phyloP scores from a whole-genome alignment of 768 basidiomycete genomes.

The Suillus subalutaceus region DNA sequence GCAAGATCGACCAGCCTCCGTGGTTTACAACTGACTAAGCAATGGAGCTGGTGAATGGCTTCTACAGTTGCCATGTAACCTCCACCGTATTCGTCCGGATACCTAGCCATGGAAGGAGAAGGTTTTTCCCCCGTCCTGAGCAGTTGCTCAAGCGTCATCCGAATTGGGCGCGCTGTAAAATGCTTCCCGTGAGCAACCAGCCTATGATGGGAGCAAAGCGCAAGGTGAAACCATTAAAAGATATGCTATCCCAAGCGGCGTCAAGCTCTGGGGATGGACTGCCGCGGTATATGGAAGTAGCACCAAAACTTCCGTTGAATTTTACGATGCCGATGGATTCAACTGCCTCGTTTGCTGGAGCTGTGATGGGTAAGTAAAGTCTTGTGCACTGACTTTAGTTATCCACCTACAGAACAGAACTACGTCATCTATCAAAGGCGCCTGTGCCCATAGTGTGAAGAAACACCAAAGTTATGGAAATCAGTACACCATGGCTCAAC shows the following conservation, averaged over 20 bases:
- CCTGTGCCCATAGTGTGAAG: slow-evolving; percentile 13
- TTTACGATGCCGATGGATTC: slow-evolving; percentile 8
- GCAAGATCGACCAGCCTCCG: neutral
- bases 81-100: slow-evolving; percentile 16
- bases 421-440: neutral
- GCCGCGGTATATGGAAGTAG: slow-evolving; percentile 8
- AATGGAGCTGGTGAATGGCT: slow-evolving; percentile 16
- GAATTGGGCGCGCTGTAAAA: slow-evolving; percentile 11
- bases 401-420: neutral
- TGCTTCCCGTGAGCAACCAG: neutral
- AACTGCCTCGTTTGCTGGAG: slow-evolving; percentile 15
- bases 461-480: slow-evolving; percentile 3
- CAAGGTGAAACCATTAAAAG: neutral
- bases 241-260: slow-evolving; percentile 10
- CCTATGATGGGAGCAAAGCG: neutral
- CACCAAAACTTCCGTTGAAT: slow-evolving; percentile 8
- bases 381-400: neutral
- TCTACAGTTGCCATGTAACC: slow-evolving; percentile 18
- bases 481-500: slow-evolving; percentile 8
- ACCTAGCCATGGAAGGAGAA: slow-evolving; percentile 10
- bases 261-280: slow-evolving; percentile 13
- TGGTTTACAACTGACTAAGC: slow-evolving; percentile 10
- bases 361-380: slow-evolving; percentile 3
- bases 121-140: slow-evolving; percentile 11
- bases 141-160: slow-evolving; percentile 14